phyloP scores from a whole-genome alignment of 306 rosid species.

The Purshia tridentata region DNA sequence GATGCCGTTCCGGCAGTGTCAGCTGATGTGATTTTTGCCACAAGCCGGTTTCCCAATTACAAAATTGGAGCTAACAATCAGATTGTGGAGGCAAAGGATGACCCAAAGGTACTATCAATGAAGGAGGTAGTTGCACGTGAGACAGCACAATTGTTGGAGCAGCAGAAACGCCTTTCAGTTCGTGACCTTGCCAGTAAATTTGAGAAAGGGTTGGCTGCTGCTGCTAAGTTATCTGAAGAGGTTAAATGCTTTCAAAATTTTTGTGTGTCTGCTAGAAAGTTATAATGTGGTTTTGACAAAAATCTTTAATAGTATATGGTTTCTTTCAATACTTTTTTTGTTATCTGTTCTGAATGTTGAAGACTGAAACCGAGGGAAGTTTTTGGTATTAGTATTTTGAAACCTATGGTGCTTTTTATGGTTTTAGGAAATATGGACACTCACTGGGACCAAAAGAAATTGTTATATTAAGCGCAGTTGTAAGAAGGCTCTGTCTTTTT shows the following conservation, averaged over 20 bases:
- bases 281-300: neutral
- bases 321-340: neutral
- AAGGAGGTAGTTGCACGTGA: conserved; percentile 91
- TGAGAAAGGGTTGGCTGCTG: conserved; percentile 95
- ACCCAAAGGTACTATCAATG: conserved; percentile 65
- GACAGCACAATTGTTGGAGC: conserved; percentile 85
- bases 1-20: conserved; percentile 64
- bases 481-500: neutral
- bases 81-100: conserved; percentile 69
- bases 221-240: conserved; percentile 96
- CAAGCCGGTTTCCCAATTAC: conserved; percentile 85
- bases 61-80: conserved; percentile 77
- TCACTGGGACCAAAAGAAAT: neutral
- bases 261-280: neutral
- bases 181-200: conserved; percentile 87
- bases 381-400: neutral
- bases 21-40: conserved; percentile 72
- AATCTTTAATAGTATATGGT: neutral
- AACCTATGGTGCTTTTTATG: neutral
- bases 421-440: neutral
- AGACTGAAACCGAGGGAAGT: neutral
- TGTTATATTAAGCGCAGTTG: neutral
- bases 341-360: neutral
- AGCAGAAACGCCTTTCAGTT: conserved; percentile 88
- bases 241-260: conserved; percentile 23